A percentile compares a stretch with the other conserved stretches of the same genome.
phyloP scores from a whole-genome alignment of 176 grass and related monocot species.

The Oryza meridionalis region DNA sequence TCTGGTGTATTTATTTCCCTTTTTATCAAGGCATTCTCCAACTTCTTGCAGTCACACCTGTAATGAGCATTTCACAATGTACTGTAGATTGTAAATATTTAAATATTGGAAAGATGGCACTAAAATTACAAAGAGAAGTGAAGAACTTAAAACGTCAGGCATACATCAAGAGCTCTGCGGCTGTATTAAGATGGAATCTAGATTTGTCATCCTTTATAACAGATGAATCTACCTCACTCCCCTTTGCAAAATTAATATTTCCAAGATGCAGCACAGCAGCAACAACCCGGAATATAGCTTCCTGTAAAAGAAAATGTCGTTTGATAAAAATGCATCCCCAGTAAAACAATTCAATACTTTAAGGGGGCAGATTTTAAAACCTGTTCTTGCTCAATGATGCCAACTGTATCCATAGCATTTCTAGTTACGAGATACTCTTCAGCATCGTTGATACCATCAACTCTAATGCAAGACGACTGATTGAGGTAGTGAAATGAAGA shows the following conservation, averaged over 20 bases:
- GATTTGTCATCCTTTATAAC: conserved; percentile 92
- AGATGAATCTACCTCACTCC: conserved; percentile 89
- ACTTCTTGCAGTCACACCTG: conserved; percentile 78
- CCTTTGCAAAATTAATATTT: conserved; percentile 91
- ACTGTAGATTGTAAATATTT: conserved; percentile 31
- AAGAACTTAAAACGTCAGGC: conserved; percentile 31
- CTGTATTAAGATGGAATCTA: conserved; percentile 85
- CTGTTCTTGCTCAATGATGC: conserved; percentile 87
- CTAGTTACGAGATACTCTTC: conserved; percentile 88
- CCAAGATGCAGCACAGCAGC: conserved; percentile 98
- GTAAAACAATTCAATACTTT: conserved; percentile 40
- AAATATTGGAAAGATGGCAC: conserved; percentile 6
- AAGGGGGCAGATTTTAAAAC: conserved; percentile 48
- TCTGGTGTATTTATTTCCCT: conserved; percentile 93
- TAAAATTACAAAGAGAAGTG: conserved; percentile 36
- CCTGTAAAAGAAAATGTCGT: conserved; percentile 56
- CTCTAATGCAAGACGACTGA: conserved; percentile 83
- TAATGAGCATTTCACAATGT: conserved; percentile 37
- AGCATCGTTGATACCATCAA: conserved; percentile 83
- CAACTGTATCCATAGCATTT: conserved; percentile 97
- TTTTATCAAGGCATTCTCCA: conserved; percentile 84
- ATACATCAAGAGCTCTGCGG: conserved; percentile 92
- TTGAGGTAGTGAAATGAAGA: conserved; percentile 88
- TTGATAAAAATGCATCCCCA: conserved; percentile 34
- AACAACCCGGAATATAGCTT: conserved; percentile 94